A percentile compares a stretch with the other conserved stretches of the same genome.
These are phyloP conservation scores for Globisporangium nagaii DNA, from an alignment of 352 stramenopile species.

Conservation along the genomic window DNA sequence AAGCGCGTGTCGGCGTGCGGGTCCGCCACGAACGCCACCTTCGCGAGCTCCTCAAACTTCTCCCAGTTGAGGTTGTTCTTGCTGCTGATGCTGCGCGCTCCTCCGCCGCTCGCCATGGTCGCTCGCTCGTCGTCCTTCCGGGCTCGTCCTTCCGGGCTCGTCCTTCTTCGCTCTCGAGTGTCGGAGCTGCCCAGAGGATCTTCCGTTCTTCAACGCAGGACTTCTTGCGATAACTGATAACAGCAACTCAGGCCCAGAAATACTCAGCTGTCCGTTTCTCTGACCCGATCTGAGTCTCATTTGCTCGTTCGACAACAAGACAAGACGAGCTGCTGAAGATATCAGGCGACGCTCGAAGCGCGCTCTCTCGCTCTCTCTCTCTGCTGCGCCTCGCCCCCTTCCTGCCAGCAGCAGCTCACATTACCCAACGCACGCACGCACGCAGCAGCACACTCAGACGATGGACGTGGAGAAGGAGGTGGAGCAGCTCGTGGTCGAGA, in stretches of 20 bases:
- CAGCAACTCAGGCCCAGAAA: not conserved
- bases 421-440: not conserved
- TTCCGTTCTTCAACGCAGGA: too few relatives aligned
- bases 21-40: constrained; percentile 52
- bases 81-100: too few relatives aligned
- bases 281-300: too few relatives aligned
- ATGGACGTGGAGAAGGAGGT: constrained; percentile 75
- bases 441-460: not conserved
- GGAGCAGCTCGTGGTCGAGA: constrained; percentile 63
- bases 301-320: not conserved
- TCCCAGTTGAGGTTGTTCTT: constrained; percentile 54
- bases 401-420: not conserved
- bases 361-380: too few relatives aligned
- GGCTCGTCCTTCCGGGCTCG: too few relatives aligned
- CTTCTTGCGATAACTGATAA: not conserved
- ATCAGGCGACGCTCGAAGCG: too few relatives aligned
- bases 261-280: not conserved
- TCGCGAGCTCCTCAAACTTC: constrained; percentile 63
- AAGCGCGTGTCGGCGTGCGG: constrained; percentile 42
- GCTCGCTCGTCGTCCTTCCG: too few relatives aligned
- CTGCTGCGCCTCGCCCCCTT: not conserved
- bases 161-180: too few relatives aligned
- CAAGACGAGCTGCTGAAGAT: too few relatives aligned
- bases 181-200: too few relatives aligned
- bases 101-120: too few relatives aligned